Base-by-base conservation (phyloP, 768 basidiomycete genomes). In the Leccinum imitatum region DNA sequence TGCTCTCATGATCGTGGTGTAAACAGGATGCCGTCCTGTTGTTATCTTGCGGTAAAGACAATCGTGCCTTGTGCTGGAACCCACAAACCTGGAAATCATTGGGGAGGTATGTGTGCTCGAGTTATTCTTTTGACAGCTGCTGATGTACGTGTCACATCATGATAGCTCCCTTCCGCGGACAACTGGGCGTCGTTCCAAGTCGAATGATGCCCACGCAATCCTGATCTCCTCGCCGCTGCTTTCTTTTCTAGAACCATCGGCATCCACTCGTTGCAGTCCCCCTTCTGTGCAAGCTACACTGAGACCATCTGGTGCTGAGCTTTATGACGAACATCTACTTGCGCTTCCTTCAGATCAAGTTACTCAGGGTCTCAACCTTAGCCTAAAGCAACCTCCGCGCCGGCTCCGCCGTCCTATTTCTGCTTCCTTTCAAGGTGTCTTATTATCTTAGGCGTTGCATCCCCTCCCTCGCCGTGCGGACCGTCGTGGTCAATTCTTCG, bases 101-200 rank as follows among this genome's bases (percentile, higher is more conserved):
- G 95, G 95, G 63, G 94, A 98, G 83, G 91, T 91, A 65, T 50
- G 82, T 71, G 3, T 10, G 7, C 46, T n/a, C 5, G 17, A 27
- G n/a, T 10, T 21, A 10, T 41, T 51, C 14, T 51, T 61, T 30
- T 35, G 23, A 13, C 51, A 44, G 23, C 23, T 30, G 17, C 44
- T 66, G 44, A 63, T 53, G 14, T 50, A 31, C 46, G 10, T 44
- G 11, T 44, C 53, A 33, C n/a, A 19, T 58, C 7, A 15, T 67
- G 46, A 57, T 46, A 93, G 88, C 88, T 98, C 13, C 92, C 94
- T 13, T 85, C 91, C 0, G 90, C 90, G 13, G 85, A 89, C 64
- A 97, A 98, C 77, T 98, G 96, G 96, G 91, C 95, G 0, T 98
- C 25, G 25, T 27, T 98, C 88, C 92, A 98, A 76, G 91, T 95